These are phyloP conservation scores for Scleroderma citrinum DNA, from an alignment of 768 basidiomycete genomes.

Conservation along the genomic window DNA sequence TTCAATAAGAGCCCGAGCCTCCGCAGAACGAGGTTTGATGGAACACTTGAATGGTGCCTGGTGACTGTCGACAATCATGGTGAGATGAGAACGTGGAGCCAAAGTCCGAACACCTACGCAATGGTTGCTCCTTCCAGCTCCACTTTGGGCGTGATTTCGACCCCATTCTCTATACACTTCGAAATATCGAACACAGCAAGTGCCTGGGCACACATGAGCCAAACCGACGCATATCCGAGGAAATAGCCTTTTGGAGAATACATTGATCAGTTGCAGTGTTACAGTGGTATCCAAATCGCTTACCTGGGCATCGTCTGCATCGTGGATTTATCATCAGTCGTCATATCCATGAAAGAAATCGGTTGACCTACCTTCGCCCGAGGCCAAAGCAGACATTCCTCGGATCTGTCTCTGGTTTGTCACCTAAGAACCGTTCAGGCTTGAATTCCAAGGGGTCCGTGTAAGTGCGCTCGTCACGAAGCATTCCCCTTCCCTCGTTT, in stretches of 20 bases:
- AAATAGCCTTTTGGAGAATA: not conserved
- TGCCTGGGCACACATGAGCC: constrained; percentile 1
- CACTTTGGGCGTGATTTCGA: constrained; percentile 1
- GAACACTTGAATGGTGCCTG: constrained; percentile 8
- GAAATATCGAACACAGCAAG: constrained; percentile 8
- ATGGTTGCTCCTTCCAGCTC: not conserved
- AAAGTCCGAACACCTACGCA: not conserved
- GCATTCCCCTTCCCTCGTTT: not conserved
- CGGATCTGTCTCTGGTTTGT: constrained; percentile 3
- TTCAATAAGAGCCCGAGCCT: constrained; percentile 2
- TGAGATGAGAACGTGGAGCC: not conserved
- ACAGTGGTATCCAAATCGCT: not conserved
- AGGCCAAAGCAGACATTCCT: constrained; percentile 10
- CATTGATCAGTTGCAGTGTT: not conserved
- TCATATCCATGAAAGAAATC: too few species aligned
- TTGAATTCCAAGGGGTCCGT: constrained; percentile 14
- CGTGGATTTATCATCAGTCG: not conserved
- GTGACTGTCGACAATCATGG: not conserved
- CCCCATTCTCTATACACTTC: constrained; percentile 2
- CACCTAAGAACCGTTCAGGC: constrained; percentile 10
- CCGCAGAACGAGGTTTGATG: constrained; percentile 1
- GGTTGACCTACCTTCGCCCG: constrained; percentile 1
- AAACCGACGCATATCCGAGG: constrained; percentile 7
- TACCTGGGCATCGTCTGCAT: constrained; percentile 4
- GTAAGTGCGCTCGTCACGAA: too few species aligned